Conservation (phyloP, 371 early-diverging fungal genomes). For the Saksenaea vasiformis region DNA sequence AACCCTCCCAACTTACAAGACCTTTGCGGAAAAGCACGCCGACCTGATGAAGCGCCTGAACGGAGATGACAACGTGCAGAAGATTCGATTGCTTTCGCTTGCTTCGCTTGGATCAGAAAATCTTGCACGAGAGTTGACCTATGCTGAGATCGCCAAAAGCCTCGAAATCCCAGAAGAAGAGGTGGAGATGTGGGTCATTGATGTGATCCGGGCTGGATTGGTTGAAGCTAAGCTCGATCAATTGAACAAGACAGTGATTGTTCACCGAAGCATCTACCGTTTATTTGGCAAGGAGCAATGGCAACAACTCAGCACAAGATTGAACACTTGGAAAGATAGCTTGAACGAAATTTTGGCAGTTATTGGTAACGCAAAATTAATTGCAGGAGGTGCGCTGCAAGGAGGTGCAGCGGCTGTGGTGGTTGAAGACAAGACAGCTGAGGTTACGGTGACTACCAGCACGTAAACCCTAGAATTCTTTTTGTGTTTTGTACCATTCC, state of each 20-base stretch:
- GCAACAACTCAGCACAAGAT: conserved; percentile 67
- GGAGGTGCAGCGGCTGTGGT: conserved; percentile 42
- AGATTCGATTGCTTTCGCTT: conserved; percentile 87
- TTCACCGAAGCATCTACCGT: conserved; percentile 83
- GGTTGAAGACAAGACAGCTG: conserved; percentile 35
- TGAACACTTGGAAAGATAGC: conserved; percentile 82
- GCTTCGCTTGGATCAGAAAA: conserved; percentile 80
- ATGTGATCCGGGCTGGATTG: conserved; percentile 87
- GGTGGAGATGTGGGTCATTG: conserved; percentile 93
- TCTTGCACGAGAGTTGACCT: conserved; percentile 71
- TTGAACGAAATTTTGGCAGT: conserved; percentile 80
- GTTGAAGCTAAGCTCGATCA: conserved; percentile 96
- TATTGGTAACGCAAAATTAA: conserved; percentile 80
- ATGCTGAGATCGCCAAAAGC: conserved; percentile 71
- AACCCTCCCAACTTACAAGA: conserved; percentile 67
- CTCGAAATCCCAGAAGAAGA: conserved; percentile 80
- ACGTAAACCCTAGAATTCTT: neutral
- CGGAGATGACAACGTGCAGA: conserved; percentile 66
- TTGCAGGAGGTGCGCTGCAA: conserved; percentile 54
- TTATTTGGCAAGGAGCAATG: conserved; percentile 85
- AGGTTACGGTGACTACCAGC: conserved; percentile 16
- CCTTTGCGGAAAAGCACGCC: conserved; percentile 55
- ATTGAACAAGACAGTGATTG: conserved; percentile 72
- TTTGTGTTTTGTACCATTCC: conserved; percentile 6
- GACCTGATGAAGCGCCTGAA: conserved; percentile 56